Percentiles rank a stretch among this genome's conserved stretches.
Conservation (phyloP, 495 filamentous ascomycete species). For the Hypoxylon crocopeplum region DNA sequence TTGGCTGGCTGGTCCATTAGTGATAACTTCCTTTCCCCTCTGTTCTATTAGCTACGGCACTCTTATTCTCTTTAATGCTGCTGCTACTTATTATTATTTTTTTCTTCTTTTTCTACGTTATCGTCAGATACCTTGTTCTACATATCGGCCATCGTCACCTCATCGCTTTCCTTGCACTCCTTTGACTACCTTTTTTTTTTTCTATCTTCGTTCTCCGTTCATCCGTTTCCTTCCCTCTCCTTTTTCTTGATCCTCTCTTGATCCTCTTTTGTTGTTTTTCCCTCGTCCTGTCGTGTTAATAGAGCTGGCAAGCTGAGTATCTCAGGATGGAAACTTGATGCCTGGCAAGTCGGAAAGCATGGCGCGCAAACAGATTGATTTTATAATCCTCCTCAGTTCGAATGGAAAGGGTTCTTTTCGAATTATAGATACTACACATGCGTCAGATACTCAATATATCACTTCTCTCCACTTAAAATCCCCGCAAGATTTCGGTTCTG, state of each 20-base stretch:
- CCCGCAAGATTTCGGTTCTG: too few species aligned
- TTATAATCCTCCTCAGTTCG: slow-evolving; percentile 23
- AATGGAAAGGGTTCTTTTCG: slow-evolving; percentile 29
- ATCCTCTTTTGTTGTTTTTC: slow-evolving; percentile 7
- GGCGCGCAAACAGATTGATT: slow-evolving; percentile 41
- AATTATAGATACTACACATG: slow-evolving; percentile 40
- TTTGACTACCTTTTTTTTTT: background rate
- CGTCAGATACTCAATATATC: slow-evolving; percentile 38
- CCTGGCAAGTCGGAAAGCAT: slow-evolving; percentile 28
- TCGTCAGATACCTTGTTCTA: slow-evolving; percentile 51
- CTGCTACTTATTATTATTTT: slow-evolving; percentile 36
- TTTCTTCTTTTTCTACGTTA: slow-evolving; percentile 18
- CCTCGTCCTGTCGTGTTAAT: slow-evolving; percentile 29
- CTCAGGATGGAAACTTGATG: slow-evolving; percentile 35
- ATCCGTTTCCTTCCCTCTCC: slow-evolving; percentile 22
- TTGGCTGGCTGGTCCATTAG: slow-evolving; percentile 60
- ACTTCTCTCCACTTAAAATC: slow-evolving; percentile 32
- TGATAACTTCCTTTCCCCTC: slow-evolving; percentile 50
- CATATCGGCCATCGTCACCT: slow-evolving; percentile 38
- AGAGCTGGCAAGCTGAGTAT: slow-evolving; percentile 30
- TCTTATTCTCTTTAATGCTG: slow-evolving; percentile 53
- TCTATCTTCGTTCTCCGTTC: slow-evolving; percentile 21
- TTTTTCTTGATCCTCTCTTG: slow-evolving; percentile 7
- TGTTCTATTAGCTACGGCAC: slow-evolving; percentile 60
- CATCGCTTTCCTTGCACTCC: slow-evolving; percentile 28